Base-by-base conservation (phyloP, 805 yeast species). In the Zygoascus flipseniorum region DNA sequence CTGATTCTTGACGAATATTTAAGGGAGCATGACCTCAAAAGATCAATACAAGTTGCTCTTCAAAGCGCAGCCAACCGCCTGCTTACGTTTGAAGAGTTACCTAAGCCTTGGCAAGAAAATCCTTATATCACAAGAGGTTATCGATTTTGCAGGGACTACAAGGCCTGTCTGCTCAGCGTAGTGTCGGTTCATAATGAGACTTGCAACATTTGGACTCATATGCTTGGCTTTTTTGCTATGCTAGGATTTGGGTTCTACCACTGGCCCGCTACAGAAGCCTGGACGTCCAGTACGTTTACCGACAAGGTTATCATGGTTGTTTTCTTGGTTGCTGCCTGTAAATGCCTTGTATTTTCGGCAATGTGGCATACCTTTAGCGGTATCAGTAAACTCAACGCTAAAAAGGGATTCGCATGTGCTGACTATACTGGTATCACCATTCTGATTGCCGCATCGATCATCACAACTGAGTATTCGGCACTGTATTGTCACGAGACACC, bases 361-460 rank as follows among this genome's bases (percentile, higher is more conserved):
- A 70, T 84, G 43, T 92, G 97, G 97, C 99, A 92, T 69, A 86
- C 97, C 2, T 90, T 89, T 69, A 80, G 85, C 55, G 83, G 89
- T 56, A 86, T 89, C 58, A 80, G 92, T 16, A 76, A 77, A 50
- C 68, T 85, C 46, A 62, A 72, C 19, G 66, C 81, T 57, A 78
- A 96, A 65, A 76, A 82, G 58, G 78, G 81, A 51, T 88, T 86
- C 70, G 97, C 97, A 0, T 93, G 99, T 68, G 81, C 90, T 44
- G 99, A 92, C 71, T 92, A 92, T 69, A 85, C 95, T 6, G 99
- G 99, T 1, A 92, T 92, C 60, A 89, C 97, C 0, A 77, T 89
- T 13, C 72, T 93, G 58, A 90, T 92, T 61, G 85, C 96, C 0
- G 92, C 95, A 14, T 86, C 96, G 2, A 85, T 93, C 47, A 72